phyloP scores from a whole-genome alignment of 495 filamentous ascomycete species.

The Oidiodendron maius region DNA sequence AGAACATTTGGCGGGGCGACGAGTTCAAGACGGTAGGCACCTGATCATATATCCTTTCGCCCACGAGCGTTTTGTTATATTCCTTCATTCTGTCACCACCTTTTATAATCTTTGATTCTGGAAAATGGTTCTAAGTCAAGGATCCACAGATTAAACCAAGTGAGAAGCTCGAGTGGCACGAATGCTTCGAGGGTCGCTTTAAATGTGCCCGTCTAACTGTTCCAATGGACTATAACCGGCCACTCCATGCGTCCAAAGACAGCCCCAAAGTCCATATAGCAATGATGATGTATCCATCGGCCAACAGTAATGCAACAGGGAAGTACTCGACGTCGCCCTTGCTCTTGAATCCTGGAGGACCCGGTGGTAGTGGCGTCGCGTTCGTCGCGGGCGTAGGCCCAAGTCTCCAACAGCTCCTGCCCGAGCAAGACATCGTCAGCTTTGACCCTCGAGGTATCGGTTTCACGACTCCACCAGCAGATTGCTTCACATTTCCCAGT shows the following conservation, averaged over 20 bases:
- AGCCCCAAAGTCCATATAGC: constrained; percentile 25
- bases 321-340: constrained; percentile 31
- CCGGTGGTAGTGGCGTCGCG: constrained; percentile 33
- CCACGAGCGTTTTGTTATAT: too few species aligned
- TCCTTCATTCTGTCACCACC: too few species aligned
- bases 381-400: constrained; percentile 18
- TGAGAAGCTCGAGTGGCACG: constrained; percentile 34
- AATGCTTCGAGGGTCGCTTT: constrained; percentile 27
- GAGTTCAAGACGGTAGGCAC: too few species aligned
- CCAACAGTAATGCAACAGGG: constrained; percentile 13
- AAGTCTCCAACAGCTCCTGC: constrained; percentile 28
- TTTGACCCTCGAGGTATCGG: constrained; percentile 54
- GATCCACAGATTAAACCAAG: constrained; percentile 35
- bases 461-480: constrained; percentile 37
- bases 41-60: too few species aligned
- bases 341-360: constrained; percentile 39
- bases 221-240: constrained; percentile 36
- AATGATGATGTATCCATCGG: constrained; percentile 17
- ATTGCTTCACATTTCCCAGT: constrained; percentile 42
- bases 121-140: too few species aligned
- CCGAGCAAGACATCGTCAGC: constrained; percentile 36
- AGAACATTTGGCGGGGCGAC: too few species aligned
- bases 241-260: constrained; percentile 30
- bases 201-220: constrained; percentile 41
- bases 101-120: too few species aligned